Conservation (phyloP, 306 rosid genomes). For the Senna tora region DNA sequence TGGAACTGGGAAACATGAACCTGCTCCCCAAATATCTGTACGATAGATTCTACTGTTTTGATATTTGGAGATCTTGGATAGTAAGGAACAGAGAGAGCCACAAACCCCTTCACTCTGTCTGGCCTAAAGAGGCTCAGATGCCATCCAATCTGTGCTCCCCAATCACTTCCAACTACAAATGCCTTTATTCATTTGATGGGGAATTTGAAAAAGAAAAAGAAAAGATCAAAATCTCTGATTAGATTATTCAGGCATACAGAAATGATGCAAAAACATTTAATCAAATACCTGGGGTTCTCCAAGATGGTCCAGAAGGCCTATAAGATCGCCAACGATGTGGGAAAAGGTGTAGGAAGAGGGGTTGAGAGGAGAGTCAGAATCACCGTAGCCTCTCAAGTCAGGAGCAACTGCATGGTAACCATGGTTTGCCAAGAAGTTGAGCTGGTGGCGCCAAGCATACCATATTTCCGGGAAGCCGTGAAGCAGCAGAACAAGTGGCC, state of each 20-base stretch:
- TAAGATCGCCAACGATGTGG: conserved; percentile 61
- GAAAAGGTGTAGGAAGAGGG: conserved; percentile 51
- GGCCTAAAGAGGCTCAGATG: conserved; percentile 64
- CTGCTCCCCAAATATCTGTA: conserved; percentile 50
- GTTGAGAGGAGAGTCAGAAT: conserved; percentile 60
- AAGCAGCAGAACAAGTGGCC: conserved; percentile 68
- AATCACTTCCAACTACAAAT: conserved; percentile 69
- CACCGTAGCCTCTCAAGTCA: conserved; percentile 78
- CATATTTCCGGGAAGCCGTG: conserved; percentile 76
- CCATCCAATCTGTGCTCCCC: conserved; percentile 71
- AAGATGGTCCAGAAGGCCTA: conserved; percentile 68
- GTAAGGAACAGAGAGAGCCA: conserved; percentile 61
- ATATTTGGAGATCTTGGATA: conserved; percentile 53
- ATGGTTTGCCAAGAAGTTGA: conserved; percentile 49
- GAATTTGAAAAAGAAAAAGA: neutral
- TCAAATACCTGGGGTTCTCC: conserved; percentile 56
- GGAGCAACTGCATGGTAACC: conserved; percentile 77
- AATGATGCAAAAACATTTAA: neutral
- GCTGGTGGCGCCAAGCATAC: conserved; percentile 68
- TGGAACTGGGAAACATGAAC: conserved; percentile 67
- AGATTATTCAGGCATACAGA: neutral
- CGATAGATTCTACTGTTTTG: conserved; percentile 48
- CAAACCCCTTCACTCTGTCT: conserved; percentile 66
- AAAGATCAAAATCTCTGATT: neutral
- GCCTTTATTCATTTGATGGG: conserved; percentile 45